Base-by-base conservation (phyloP, 768 basidiomycete genomes). In the Asterophora parasitica region DNA sequence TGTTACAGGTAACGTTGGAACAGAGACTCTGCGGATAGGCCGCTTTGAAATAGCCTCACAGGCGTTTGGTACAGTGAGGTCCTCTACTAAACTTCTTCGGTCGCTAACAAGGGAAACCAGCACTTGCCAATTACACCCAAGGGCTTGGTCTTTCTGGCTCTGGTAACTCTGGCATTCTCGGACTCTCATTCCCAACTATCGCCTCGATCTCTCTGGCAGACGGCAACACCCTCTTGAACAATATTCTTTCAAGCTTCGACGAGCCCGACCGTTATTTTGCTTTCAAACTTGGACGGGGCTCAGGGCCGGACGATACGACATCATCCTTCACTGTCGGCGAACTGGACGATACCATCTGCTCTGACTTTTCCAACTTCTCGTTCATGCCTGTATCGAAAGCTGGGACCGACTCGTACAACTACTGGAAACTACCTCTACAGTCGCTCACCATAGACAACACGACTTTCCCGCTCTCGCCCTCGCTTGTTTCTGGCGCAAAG, bases 351-450 rank as follows among this genome's bases (percentile, higher is more conserved):
- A 30, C 56, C 41, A 53, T 66, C 19, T 56, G 63, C 4, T 63
- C 68, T 48, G 61, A 65, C 17, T 60, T 63, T 2, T 52, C 54
- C 4, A 62, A 61, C 15, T 56, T 78, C 34, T 51, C 61, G 2
- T 68, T 65, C 48, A 70, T 65, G 7, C 61, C 71, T 38, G 76
- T 81, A 23, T 69, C 69, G 46, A 58, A 62, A 46, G 61, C 65
- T 12, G 58, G 64, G 27, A 53, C 55, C 8, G 57, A 59, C 44
- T 56, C 57, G 0, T 78, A 74, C 49, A 76, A 82, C 52, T 82
- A 75, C 59, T 83, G 80, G 81, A 82, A 81, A 51, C 58, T 82
- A 7, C 73, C 78, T 0, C 59, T 80, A 35, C 65, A 62, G 15
- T 60, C 60, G 36, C 51, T 83, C 46, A 74, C 70, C 9, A 62